phyloP scores from a whole-genome alignment of 2,329 filamentous ascomycete species.

The Aspergillus sergii region DNA sequence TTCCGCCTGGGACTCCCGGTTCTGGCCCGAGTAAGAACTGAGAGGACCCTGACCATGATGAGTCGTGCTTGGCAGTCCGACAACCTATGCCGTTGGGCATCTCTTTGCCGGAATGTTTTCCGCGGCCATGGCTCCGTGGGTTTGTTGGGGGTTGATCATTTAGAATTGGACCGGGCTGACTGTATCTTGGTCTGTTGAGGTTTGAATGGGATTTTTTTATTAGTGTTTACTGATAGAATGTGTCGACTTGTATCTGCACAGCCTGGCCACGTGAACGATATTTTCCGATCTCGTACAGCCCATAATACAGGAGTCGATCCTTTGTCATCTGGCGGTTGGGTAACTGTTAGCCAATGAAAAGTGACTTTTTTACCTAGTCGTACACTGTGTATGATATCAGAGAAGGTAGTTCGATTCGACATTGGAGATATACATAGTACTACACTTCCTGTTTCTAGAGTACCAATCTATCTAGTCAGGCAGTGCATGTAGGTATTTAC shows the following conservation, averaged over 20 bases:
- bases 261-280: neutral
- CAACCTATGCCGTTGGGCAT: conserved; percentile 5
- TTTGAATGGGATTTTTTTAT: neutral
- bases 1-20: conserved; percentile 12
- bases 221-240: neutral
- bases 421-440: neutral
- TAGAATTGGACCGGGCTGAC: neutral
- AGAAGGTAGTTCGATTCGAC: neutral
- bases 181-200: neutral
- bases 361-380: neutral
- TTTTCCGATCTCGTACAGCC: neutral
- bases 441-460: neutral
- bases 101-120: conserved; percentile 5
- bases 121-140: neutral
- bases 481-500: neutral
- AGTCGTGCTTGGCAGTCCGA: conserved; percentile 7
- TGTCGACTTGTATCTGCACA: neutral
- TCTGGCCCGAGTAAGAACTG: conserved; percentile 11
- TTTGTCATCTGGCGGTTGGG: neutral
- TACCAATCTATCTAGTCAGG: neutral
- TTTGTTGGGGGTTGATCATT: neutral
- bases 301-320: neutral
- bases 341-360: neutral
- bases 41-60: neutral
- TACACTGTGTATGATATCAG: neutral